Evolutionary conservation across 768 basidiomycete species (phyloP).

Genomic region (Podaxis sp.): DNA sequence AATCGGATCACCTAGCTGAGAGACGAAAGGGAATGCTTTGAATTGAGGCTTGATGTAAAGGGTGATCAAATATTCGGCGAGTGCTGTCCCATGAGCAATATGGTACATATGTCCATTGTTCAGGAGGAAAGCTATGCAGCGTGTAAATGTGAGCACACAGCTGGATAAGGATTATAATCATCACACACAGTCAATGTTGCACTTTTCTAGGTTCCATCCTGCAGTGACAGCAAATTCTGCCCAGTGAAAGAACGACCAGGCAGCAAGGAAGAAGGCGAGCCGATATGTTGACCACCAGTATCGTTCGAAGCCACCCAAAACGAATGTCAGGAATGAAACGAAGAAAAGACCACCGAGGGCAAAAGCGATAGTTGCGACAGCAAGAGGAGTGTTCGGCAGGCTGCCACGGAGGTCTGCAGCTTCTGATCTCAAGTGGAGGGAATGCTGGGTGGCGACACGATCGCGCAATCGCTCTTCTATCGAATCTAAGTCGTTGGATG

Average conservation of each 20-base stretch:
- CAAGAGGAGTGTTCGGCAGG: slow-evolving; percentile 90
- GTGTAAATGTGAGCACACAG: neutral
- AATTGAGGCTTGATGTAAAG: slow-evolving; percentile 64
- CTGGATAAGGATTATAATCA: slow-evolving; percentile 1
- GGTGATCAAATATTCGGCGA: slow-evolving; percentile 77
- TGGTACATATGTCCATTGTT: slow-evolving; percentile 90
- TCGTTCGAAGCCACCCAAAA: slow-evolving; percentile 41
- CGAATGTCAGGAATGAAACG: slow-evolving; percentile 52
- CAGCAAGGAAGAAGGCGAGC: slow-evolving; percentile 79
- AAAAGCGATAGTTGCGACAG: slow-evolving; percentile 77
- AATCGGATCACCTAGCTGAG: slow-evolving; percentile 47
- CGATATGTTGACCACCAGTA: slow-evolving; percentile 72
- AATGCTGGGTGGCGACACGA: slow-evolving; percentile 31
- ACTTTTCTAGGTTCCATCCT: slow-evolving; percentile 92
- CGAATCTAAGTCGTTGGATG: slow-evolving; percentile 28
- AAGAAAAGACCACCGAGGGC: slow-evolving; percentile 75
- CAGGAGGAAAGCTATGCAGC: slow-evolving; percentile 76
- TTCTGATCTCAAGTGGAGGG: slow-evolving; percentile 44
- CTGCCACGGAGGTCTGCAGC: slow-evolving; percentile 42
- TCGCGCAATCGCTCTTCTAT: slow-evolving; percentile 47
- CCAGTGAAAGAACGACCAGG: slow-evolving; percentile 91
- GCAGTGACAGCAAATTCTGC: slow-evolving; percentile 94
- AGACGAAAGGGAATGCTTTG: slow-evolving; percentile 61
- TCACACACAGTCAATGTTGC: slow-evolving; percentile 86
- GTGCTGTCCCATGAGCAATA: slow-evolving; percentile 73